Evolutionary conservation across 208 protist genomes (phyloP).

Genomic region (Leishmania turanica): DNA sequence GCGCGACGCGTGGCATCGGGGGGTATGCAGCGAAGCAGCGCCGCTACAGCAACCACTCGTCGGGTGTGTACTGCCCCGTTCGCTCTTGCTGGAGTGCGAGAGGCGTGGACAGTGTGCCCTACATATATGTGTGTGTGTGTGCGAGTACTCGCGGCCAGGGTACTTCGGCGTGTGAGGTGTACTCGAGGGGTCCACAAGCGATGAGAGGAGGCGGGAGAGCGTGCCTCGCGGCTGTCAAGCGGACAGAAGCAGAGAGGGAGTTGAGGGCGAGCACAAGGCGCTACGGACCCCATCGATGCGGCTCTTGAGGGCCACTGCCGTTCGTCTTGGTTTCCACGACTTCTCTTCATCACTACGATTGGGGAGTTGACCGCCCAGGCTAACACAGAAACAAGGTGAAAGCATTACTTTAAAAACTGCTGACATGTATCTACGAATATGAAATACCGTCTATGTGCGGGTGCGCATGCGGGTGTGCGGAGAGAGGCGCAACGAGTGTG

Average conservation of each 20-base stretch:
- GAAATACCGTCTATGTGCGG: background rate
- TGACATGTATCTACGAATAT: background rate
- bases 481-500: background rate
- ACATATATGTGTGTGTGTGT: background rate
- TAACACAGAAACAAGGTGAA: background rate
- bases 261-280: background rate
- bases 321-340: too few relatives aligned
- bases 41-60: background rate
- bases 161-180: background rate
- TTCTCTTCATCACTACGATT: background rate
- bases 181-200: background rate
- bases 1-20: background rate
- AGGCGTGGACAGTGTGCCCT: background rate
- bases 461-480: background rate
- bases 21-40: background rate
- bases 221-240: background rate
- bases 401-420: background rate
- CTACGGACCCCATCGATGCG: background rate
- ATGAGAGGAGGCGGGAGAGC: background rate
- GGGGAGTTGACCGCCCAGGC: background rate
- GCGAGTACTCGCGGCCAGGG: background rate
- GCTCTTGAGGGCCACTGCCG: background rate
- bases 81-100: background rate
- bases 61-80: background rate
- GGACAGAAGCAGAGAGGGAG: background rate